Conservation (phyloP, 2,329 filamentous ascomycete genomes). For the Didymella lethalis region DNA sequence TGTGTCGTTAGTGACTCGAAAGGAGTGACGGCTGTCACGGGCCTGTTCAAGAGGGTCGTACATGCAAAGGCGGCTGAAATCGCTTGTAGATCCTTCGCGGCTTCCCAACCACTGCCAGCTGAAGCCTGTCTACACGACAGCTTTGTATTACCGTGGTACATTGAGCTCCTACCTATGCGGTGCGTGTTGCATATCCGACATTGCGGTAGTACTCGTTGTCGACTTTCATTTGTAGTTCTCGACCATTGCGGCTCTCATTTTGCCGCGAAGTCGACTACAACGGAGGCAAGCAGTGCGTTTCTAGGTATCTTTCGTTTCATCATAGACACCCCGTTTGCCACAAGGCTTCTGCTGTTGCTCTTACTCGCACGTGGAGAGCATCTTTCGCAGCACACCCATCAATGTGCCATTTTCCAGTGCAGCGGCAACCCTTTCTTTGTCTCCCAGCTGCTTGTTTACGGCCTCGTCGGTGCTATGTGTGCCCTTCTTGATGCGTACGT, state of each 20-base stretch:
- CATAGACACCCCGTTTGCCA: background rate
- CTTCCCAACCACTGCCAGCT: no score
- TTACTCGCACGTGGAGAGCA: constrained; percentile 84
- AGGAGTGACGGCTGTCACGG: no score
- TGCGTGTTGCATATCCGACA: background rate
- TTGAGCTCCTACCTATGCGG: no score
- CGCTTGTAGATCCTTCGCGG: no score
- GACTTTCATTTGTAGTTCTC: background rate
- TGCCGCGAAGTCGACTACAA: no score
- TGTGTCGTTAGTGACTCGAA: no score
- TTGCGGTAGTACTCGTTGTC: background rate
- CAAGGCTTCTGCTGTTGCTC: constrained; percentile 6
- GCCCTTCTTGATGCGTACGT: constrained; percentile 93
- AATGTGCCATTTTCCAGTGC: constrained; percentile 93
- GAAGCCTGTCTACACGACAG: no score
- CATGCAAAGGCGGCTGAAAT: no score
- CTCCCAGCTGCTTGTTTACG: constrained; percentile 94
- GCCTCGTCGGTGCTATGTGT: constrained; percentile 95
- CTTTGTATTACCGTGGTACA: no score
- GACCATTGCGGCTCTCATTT: background rate
- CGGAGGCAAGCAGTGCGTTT: background rate
- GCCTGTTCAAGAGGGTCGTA: no score
- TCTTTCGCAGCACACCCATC: constrained; percentile 87
- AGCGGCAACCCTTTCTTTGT: constrained; percentile 95
- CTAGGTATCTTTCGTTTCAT: background rate